Base-by-base conservation (phyloP, 306 rosid species). In the Vigna trinervia region DNA sequence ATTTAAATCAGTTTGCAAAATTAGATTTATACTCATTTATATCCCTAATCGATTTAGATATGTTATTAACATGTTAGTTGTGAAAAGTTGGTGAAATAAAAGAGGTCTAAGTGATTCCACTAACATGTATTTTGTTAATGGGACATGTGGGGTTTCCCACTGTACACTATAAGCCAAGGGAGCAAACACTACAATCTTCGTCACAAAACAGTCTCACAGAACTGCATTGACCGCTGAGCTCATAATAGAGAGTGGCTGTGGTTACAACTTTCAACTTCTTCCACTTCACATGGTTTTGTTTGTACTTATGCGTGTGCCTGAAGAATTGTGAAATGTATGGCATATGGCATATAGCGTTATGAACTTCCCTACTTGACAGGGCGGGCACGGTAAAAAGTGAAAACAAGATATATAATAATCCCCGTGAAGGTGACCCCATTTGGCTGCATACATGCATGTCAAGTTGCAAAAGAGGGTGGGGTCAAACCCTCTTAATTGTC, bases 401-500 rank as follows among this genome's bases (percentile, higher is more conserved):
- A n/a, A 38, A 17, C 8, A 63, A 26, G 69, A 6, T 36, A 17
- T 26, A 63, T 48, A 48, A 50, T 20, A 69, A 54, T 59, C 2
- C 2, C 38, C 58, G 20, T 59, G 81, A 77, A 57, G 36, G 84
- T 85, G 82, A 82, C 71, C 83, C 82, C 73, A 69, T 71, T 63
- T 71, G 59, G 84, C 19, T 82, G 85, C 75, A 65, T 30, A 57
- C 57, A 47, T 5, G 74, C 50, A 47, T 5, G 74, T 45, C 85
- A 46, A 82, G 69, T 75, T 75, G 82, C 56, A 50, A 45, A 12
- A 45, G 52, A 12, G 45, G 48, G 89, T 81, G 88, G 88, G 90
- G 89, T 86, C 88, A 82, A 77, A 56, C 43, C 41, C 47, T 53
- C n/a, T 75, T 64, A 73, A 58, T 80, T 71, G 87, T 75, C 82